phyloP scores from a whole-genome alignment of 495 filamentous ascomycete species.

The Aspergillus funiculosus region DNA sequence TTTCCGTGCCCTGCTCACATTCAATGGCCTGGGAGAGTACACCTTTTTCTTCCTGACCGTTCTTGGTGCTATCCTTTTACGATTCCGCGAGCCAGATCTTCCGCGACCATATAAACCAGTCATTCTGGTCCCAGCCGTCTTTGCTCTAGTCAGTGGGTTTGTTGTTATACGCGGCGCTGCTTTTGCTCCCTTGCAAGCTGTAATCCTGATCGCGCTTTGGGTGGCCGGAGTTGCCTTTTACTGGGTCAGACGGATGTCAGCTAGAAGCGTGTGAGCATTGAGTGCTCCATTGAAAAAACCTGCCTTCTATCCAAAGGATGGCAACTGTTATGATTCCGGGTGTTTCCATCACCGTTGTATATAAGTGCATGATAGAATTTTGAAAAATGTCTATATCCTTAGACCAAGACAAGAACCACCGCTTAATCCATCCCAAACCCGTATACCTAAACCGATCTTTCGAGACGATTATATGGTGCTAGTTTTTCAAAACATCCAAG shows the following conservation, averaged over 20 bases:
- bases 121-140: slow-evolving; percentile 10
- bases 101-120: slow-evolving; percentile 18
- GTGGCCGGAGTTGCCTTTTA: slow-evolving; percentile 12
- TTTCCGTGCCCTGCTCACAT: slow-evolving; percentile 20
- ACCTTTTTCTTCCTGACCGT: slow-evolving; percentile 21
- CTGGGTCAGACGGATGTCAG: neutral
- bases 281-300: no score
- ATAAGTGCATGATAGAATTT: no score
- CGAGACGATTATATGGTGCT: no score
- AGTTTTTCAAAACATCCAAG: no score
- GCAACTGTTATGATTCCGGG: no score
- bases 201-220: slow-evolving; percentile 15
- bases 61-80: slow-evolving; percentile 15
- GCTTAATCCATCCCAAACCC: no score
- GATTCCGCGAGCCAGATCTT: slow-evolving; percentile 15
- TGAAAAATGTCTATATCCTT: no score
- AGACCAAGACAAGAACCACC: no score
- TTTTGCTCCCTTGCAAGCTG: slow-evolving; percentile 15
- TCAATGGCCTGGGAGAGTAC: slow-evolving; percentile 20
- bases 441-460: no score
- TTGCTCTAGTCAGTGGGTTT: slow-evolving; percentile 19
- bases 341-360: no score
- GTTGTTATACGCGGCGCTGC: slow-evolving; percentile 14
- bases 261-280: no score
- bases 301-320: no score